Conservation (phyloP, 163 green algal species). For the Coccomyxa subellipsoidea region DNA sequence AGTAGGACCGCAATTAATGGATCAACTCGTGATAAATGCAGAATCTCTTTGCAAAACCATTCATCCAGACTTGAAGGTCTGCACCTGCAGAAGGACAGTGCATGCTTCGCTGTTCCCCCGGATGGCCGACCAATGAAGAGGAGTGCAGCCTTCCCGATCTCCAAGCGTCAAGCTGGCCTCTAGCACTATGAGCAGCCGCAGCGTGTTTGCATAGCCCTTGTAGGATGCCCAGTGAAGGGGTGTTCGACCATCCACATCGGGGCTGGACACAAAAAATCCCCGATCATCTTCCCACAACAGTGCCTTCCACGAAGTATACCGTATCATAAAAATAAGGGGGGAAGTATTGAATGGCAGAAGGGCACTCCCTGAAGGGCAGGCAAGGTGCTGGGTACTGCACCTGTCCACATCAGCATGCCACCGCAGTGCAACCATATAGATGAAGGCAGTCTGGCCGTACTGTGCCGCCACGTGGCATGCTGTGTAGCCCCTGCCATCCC, state of each 20-base stretch:
- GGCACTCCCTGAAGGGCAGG: too few relatives aligned
- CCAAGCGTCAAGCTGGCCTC: constrained; percentile 52
- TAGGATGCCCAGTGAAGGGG: constrained; percentile 95
- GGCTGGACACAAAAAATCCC: background rate
- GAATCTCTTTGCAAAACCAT: too few relatives aligned
- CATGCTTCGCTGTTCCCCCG: constrained; percentile 85
- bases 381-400: too few relatives aligned
- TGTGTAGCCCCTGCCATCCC: constrained; percentile 72
- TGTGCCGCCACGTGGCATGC: constrained; percentile 77
- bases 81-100: constrained; percentile 85
- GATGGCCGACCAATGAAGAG: constrained; percentile 96
- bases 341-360: too few relatives aligned
- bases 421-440: constrained; percentile 78
- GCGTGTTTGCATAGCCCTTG: constrained; percentile 88
- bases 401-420: constrained; percentile 79
- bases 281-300: too few relatives aligned
- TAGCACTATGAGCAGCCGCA: constrained; percentile 87
- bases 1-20: background rate
- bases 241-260: constrained; percentile 82
- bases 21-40: too few relatives aligned
- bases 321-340: too few relatives aligned
- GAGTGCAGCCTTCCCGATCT: constrained; percentile 89
- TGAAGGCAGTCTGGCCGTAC: constrained; percentile 89
- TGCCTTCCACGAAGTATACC: too few relatives aligned
- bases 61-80: too few relatives aligned